phyloP scores from a whole-genome alignment of 2,329 filamentous ascomycete species.

The Scedosporium apiospermum region DNA sequence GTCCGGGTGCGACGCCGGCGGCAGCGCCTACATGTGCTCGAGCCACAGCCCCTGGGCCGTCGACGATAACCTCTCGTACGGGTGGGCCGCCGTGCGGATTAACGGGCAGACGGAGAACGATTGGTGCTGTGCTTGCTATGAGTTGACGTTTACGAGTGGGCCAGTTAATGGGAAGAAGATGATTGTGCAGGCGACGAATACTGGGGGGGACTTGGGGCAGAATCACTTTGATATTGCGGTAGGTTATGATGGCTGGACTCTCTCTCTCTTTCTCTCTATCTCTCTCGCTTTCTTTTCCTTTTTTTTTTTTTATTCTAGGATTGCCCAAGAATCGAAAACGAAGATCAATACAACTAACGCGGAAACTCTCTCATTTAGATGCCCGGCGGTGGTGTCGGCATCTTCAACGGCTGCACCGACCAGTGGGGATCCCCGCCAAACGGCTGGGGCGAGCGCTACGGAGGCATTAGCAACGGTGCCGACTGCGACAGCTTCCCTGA shows the following conservation, averaged over 20 bases:
- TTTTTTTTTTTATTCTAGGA: not conserved
- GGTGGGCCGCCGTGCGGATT: constrained; percentile 53
- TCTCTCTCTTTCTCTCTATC: not conserved
- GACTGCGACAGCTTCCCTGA: constrained; percentile 44
- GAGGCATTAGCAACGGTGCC: constrained; percentile 40
- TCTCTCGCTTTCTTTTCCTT: not conserved
- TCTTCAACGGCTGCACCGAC: constrained; percentile 35
- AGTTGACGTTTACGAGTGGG: constrained; percentile 43
- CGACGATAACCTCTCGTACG: constrained; percentile 48
- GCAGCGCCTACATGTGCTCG: constrained; percentile 49
- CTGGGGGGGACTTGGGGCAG: constrained; percentile 42
- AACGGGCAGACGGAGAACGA: constrained; percentile 42
- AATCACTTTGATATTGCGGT: constrained; percentile 48
- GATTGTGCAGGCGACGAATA: constrained; percentile 57
- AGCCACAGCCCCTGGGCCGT: constrained; percentile 54
- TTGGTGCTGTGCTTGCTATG: constrained; percentile 61
- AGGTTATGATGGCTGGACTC: not conserved
- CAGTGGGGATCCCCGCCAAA: constrained; percentile 34
- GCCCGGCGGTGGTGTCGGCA: constrained; percentile 45
- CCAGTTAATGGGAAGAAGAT: constrained; percentile 49
- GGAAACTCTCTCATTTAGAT: constrained; percentile 21
- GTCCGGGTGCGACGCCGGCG: constrained; percentile 36
- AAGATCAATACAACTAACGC: not conserved
- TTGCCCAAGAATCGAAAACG: not conserved
- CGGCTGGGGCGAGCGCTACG: constrained; percentile 50